Conservation (phyloP, 2,329 filamentous ascomycete species). For the Cordyceps fumosorosea region DNA sequence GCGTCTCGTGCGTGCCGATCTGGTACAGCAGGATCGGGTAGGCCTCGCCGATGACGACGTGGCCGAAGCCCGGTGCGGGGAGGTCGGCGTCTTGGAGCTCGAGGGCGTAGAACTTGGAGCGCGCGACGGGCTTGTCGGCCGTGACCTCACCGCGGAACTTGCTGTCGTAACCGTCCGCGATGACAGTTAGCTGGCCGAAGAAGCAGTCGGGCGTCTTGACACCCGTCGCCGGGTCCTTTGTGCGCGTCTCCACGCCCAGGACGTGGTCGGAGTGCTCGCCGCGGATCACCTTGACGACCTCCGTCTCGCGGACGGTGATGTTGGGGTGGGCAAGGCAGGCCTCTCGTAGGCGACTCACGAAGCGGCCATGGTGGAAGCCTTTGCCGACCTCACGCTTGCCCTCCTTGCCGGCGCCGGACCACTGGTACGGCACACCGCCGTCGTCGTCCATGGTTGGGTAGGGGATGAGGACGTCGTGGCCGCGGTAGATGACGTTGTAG, state of each 20-base stretch:
- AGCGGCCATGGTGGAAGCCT: conserved; percentile 89
- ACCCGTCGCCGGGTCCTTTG: conserved; percentile 49
- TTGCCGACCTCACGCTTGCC: conserved; percentile 56
- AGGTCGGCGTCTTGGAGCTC: conserved; percentile 85
- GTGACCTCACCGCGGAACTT: conserved; percentile 82
- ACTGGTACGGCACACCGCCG: conserved; percentile 33
- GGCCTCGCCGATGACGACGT: conserved; percentile 76
- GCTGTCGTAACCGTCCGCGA: conserved; percentile 87
- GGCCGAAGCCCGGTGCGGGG: conserved; percentile 68
- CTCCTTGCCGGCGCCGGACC: conserved; percentile 28
- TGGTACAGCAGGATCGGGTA: conserved; percentile 87
- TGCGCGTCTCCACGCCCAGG: conserved; percentile 73
- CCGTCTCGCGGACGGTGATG: conserved; percentile 86
- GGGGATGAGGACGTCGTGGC: conserved; percentile 64
- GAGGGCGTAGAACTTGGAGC: conserved; percentile 87
- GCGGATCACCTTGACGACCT: conserved; percentile 68
- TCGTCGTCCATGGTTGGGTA: conserved; percentile 62
- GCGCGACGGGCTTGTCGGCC: conserved; percentile 57
- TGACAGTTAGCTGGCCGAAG: conserved; percentile 81
- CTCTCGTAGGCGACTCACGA: conserved; percentile 74
- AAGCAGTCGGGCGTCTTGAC: conserved; percentile 63
- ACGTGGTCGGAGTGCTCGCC: conserved; percentile 64
- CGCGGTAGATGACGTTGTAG: conserved; percentile 82
- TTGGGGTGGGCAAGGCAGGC: conserved; percentile 71
- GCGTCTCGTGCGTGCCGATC: conserved; percentile 90